Evolutionary conservation across 2,329 filamentous ascomycete genomes (phyloP).

Genomic region (Pezicula neosporulosa): DNA sequence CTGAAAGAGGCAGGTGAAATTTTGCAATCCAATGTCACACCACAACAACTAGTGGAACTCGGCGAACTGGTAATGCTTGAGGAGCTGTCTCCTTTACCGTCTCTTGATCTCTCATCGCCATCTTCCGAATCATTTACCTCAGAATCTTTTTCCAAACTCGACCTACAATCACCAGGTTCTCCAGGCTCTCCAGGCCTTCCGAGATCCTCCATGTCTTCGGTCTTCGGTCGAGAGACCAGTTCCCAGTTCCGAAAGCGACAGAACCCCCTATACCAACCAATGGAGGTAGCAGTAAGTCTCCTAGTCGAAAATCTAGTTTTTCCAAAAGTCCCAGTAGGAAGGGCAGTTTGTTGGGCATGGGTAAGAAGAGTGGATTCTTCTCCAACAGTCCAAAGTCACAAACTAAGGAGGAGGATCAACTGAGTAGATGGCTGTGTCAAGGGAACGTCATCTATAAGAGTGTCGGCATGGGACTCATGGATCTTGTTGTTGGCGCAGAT

Average conservation of each 20-base stretch:
- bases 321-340: conserved; percentile 12
- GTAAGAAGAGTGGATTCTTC: conserved; percentile 8
- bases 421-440: conserved; percentile 52
- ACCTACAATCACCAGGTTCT: conserved; percentile 3
- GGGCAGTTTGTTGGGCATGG: conserved; percentile 7
- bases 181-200: conserved; percentile 1
- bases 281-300: not conserved
- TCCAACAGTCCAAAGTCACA: conserved; percentile 11
- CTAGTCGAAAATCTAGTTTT: conserved; percentile 17
- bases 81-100: conserved; percentile 11
- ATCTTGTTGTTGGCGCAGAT: conserved; percentile 58
- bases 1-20: conserved; percentile 84
- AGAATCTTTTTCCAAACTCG: conserved; percentile 8
- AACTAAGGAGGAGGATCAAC: conserved; percentile 40
- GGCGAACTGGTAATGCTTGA: conserved; percentile 73
- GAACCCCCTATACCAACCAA: not conserved
- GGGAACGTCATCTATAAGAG: conserved; percentile 69
- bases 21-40: conserved; percentile 69
- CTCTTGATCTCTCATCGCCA: not conserved
- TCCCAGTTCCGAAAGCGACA: not conserved
- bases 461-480: conserved; percentile 65
- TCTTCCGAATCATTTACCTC: not conserved
- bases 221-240: not conserved
- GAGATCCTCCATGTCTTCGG: not conserved
- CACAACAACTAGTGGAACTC: conserved; percentile 78